Conservation (phyloP, 2,329 filamentous ascomycete genomes). For the Elsinoe ampelina region DNA sequence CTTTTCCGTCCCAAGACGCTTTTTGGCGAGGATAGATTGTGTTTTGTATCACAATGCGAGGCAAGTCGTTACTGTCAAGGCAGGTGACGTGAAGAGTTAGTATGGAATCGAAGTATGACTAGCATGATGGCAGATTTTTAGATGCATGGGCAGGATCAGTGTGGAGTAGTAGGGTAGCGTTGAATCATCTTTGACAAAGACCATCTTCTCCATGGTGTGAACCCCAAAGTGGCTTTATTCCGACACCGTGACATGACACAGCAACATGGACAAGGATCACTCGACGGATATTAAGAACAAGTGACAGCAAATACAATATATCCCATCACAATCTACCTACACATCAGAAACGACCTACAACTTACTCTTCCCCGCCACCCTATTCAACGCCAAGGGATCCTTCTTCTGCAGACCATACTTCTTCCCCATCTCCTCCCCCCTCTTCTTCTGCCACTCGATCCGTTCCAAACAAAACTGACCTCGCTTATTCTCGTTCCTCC, state of each 20-base stretch:
- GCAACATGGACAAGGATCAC: neutral
- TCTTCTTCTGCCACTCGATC: conserved; percentile 55
- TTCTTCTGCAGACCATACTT: conserved; percentile 43
- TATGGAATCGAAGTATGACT: neutral
- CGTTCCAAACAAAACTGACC: conserved; percentile 48
- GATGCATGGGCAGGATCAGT: neutral
- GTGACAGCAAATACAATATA: neutral
- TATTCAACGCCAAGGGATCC: conserved; percentile 35
- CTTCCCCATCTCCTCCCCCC: conserved; percentile 56
- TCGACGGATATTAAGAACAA: neutral
- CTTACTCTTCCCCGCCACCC: conserved; percentile 34
- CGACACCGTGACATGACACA: neutral
- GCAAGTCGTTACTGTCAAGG: neutral
- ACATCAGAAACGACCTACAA: conserved; percentile 22
- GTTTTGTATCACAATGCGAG: neutral
- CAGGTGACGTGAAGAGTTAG: neutral
- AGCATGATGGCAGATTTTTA: neutral
- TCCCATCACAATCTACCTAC: neutral
- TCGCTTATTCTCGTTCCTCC: conserved; percentile 67
- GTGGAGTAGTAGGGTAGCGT: neutral
- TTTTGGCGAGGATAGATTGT: conserved; percentile 1
- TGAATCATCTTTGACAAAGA: neutral
- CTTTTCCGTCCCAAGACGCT: neutral
- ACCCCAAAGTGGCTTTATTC: too few species aligned
- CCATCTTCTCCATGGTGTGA: too few species aligned